phyloP scores from a whole-genome alignment of 768 basidiomycete species.

The Mycena sanguinolenta region DNA sequence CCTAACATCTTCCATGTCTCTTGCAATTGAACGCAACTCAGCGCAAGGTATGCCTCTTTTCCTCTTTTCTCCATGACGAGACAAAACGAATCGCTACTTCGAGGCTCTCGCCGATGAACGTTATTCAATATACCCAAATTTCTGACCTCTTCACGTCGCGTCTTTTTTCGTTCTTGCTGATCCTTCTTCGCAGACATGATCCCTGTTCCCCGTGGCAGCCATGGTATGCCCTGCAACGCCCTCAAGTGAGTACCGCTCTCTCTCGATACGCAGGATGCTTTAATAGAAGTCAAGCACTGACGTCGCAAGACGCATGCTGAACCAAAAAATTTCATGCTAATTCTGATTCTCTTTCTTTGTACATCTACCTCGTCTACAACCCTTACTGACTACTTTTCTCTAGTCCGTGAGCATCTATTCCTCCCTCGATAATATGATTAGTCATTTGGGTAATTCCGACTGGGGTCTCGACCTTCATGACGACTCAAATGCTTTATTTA shows the following conservation, averaged over 20 bases:
- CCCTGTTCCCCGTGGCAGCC: no score
- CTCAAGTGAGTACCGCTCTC: conserved; percentile 46
- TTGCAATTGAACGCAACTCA: no score
- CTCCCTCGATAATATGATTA: conserved; percentile 42
- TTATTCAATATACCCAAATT: conserved; percentile 90
- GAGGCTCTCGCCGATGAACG: conserved; percentile 82
- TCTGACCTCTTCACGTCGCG: conserved; percentile 63
- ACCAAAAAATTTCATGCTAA: conserved; percentile 85
- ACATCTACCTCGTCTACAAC: not conserved
- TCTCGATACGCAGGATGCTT: conserved; percentile 57
- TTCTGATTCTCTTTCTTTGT: conserved; percentile 69
- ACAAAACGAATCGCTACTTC: conserved; percentile 88
- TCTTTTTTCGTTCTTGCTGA: conserved; percentile 19
- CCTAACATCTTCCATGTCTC: no score
- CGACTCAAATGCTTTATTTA: conserved; percentile 40
- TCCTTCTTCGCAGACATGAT: no score
- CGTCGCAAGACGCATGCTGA: conserved; percentile 77
- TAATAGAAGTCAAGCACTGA: conserved; percentile 95
- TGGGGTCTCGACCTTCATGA: conserved; percentile 38
- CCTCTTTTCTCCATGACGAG: conserved; percentile 66
- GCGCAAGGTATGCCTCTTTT: conserved; percentile 45
- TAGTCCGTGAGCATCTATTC: conserved; percentile 28
- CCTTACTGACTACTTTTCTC: conserved; percentile 37
- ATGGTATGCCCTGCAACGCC: not conserved
- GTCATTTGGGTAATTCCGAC: conserved; percentile 38